Conservation (phyloP, 257 asterid genomes). For the Salvia miltiorrhiza region DNA sequence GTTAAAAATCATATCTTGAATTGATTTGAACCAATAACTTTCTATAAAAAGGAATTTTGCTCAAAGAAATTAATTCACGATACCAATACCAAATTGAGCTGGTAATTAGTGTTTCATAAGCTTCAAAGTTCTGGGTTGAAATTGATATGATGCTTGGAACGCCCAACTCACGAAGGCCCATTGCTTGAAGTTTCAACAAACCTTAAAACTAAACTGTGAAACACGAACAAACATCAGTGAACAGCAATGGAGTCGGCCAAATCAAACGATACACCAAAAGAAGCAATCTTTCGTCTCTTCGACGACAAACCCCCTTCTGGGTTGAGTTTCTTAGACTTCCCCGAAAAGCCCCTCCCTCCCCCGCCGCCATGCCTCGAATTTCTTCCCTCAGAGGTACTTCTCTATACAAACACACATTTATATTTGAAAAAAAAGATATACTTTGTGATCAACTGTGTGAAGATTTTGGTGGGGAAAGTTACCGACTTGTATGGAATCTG, state of each 20-base stretch:
- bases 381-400: constrained; percentile 55
- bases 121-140: no score
- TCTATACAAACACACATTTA: neutral
- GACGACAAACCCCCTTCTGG: constrained; percentile 50
- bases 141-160: no score
- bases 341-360: constrained; percentile 50
- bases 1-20: no score
- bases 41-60: no score
- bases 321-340: constrained; percentile 47
- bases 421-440: neutral
- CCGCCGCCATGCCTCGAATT: constrained; percentile 85
- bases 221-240: neutral
- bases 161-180: constrained; percentile 1
- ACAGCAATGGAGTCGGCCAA: constrained; percentile 38
- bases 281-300: constrained; percentile 48
- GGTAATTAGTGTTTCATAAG: no score
- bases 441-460: neutral
- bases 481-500: neutral
- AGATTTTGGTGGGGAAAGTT: neutral
- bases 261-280: constrained; percentile 28
- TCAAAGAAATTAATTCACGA: no score
- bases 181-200: neutral
- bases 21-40: no score
- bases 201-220: constrained; percentile 12
- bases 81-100: no score